Conservation (phyloP, 495 filamentous ascomycete genomes). For the Tuber melanosporum region DNA sequence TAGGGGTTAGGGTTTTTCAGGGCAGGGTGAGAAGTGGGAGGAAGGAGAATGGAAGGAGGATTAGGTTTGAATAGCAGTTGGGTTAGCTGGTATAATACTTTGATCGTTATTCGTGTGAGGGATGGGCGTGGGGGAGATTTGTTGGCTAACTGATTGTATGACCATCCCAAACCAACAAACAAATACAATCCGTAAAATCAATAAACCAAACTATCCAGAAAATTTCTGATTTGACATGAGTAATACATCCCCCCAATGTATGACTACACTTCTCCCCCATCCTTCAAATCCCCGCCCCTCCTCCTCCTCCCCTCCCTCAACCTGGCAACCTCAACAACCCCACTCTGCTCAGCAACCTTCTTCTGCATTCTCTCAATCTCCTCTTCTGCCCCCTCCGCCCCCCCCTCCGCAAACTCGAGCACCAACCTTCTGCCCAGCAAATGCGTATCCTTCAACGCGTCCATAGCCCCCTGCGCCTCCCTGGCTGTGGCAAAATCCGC, state of each 20-base stretch:
- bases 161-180: not conserved
- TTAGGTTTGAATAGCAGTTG: not conserved
- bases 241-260: slow-evolving; percentile 42
- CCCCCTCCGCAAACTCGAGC: slow-evolving; percentile 78
- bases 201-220: not conserved
- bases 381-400: slow-evolving; percentile 83
- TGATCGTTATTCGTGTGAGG: not conserved
- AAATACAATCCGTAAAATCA: not conserved
- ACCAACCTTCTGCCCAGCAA: slow-evolving; percentile 80
- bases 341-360: slow-evolving; percentile 80
- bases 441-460: slow-evolving; percentile 87
- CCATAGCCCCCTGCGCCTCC: slow-evolving; percentile 89
- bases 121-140: not conserved
- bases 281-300: slow-evolving; percentile 75
- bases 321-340: slow-evolving; percentile 80
- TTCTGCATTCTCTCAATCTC: slow-evolving; percentile 93
- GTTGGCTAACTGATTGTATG: not conserved
- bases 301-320: slow-evolving; percentile 67
- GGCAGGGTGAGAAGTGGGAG: not conserved
- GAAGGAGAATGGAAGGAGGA: not conserved
- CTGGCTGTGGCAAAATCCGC: slow-evolving; percentile 87
- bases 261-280: slow-evolving; percentile 52
- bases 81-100: not conserved
- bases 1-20: slow-evolving; percentile 12
- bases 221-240: not conserved